These are phyloP conservation scores for Mimosa bimucronata DNA, from an alignment of 306 rosid species.

Conservation along the genomic window DNA sequence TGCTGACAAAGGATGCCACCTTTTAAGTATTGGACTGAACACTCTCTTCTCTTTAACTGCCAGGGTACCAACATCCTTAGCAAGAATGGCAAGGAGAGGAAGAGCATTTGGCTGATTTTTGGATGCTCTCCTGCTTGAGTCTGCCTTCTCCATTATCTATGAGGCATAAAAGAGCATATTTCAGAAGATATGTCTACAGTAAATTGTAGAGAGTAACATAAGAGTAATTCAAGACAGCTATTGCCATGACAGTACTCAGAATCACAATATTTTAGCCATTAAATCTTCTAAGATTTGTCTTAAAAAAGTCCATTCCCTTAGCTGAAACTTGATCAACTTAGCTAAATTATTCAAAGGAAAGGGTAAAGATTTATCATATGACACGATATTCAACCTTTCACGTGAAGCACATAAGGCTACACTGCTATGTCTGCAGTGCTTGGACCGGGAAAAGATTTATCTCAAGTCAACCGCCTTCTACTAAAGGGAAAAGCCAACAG, in stretches of 20 bases:
- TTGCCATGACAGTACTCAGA: slow-evolving; percentile 21
- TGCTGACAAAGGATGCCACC: slow-evolving; percentile 96
- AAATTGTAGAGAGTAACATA: slow-evolving; percentile 17
- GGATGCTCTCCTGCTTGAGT: slow-evolving; percentile 95
- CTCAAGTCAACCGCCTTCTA: slow-evolving; percentile 33
- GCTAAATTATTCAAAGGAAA: not conserved
- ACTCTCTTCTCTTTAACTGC: slow-evolving; percentile 79
- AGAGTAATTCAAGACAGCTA: slow-evolving; percentile 1
- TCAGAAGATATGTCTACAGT: slow-evolving; percentile 32
- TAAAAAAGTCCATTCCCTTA: not conserved
- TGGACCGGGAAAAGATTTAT: slow-evolving; percentile 25
- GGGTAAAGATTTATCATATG: not conserved
- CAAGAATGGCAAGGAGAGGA: slow-evolving; percentile 89
- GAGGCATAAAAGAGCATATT: slow-evolving; percentile 38
- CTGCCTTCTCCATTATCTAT: slow-evolving; percentile 96
- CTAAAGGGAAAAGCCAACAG: slow-evolving; percentile 8
- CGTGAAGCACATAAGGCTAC: not conserved
- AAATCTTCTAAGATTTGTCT: not conserved
- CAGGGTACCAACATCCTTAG: slow-evolving; percentile 92
- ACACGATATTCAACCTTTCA: slow-evolving; percentile 14
- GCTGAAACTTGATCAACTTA: not conserved
- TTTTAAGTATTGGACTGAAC: slow-evolving; percentile 90
- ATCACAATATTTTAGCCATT: slow-evolving; percentile 19
- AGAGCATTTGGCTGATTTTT: slow-evolving; percentile 87
- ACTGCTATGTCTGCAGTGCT: not conserved